Evolutionary conservation across 345 rosid genomes (phyloP).

Genomic region (Aethionema arabicum): DNA sequence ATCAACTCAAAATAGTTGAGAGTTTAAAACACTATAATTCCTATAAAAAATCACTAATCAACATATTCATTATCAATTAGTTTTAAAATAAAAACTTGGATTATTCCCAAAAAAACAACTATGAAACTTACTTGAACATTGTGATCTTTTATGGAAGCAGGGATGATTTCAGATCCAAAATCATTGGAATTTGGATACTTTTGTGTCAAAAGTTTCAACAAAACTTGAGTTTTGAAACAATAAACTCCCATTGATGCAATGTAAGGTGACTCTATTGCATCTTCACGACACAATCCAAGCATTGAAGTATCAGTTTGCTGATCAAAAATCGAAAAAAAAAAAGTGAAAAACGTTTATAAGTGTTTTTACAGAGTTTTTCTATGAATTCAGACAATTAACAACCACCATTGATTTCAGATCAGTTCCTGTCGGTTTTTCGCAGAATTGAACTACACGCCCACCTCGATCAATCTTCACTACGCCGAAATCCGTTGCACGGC

Average conservation of each 20-base stretch:
- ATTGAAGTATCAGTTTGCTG: constrained; percentile 68
- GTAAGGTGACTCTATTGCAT: constrained; percentile 56
- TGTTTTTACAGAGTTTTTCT: neutral
- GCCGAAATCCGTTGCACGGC: constrained; percentile 80
- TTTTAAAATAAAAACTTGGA: too few relatives aligned
- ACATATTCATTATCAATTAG: too few relatives aligned
- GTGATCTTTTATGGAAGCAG: constrained; percentile 58
- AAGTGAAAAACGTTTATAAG: neutral
- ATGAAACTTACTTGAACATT: constrained; percentile 57
- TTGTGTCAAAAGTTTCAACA: constrained; percentile 63
- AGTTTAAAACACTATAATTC: too few relatives aligned
- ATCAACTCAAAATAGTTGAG: too few relatives aligned
- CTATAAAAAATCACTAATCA: too few relatives aligned
- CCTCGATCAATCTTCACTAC: constrained; percentile 66
- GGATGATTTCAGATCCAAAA: constrained; percentile 87
- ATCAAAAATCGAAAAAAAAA: constrained; percentile 11
- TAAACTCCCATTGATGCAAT: constrained; percentile 94
- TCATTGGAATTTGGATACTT: constrained; percentile 69
- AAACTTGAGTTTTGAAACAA: constrained; percentile 68
- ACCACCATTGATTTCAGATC: constrained; percentile 69
- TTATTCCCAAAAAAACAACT: neutral
- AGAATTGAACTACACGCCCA: constrained; percentile 61
- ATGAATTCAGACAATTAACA: constrained; percentile 4
- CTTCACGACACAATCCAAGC: constrained; percentile 59
- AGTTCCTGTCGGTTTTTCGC: constrained; percentile 71